A percentile compares a stretch with the other conserved stretches of the same genome.
Conservation (phyloP, 2,329 filamentous ascomycete species). For the Talaromyces sp. region DNA sequence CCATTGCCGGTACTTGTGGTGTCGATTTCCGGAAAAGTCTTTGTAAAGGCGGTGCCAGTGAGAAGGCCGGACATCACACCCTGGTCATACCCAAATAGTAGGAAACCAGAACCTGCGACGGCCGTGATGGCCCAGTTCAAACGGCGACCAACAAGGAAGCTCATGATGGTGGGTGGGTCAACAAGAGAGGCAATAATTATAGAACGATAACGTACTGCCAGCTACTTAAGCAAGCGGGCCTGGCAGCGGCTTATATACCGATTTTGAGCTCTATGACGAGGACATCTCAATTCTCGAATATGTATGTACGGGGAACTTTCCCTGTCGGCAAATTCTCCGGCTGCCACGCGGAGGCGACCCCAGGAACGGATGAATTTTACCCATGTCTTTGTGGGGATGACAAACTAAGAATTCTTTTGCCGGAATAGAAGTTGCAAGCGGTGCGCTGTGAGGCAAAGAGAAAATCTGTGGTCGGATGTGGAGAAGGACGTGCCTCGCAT, state of each 20-base stretch:
- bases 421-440: neutral
- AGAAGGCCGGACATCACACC: neutral
- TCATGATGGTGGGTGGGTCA: neutral
- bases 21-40: neutral
- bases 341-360: neutral
- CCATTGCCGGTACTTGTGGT: neutral
- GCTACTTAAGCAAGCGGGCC: neutral
- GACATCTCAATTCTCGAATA: neutral
- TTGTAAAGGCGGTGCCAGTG: neutral
- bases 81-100: neutral
- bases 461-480: neutral
- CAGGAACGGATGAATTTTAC: neutral
- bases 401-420: neutral
- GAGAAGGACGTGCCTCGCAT: neutral
- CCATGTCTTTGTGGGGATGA: neutral
- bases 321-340: neutral
- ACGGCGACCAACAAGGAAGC: neutral
- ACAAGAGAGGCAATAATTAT: neutral
- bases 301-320: neutral
- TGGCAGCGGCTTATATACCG: neutral
- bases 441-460: neutral
- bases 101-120: neutral
- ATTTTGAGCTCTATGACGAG: neutral
- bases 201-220: neutral
- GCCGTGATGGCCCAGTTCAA: constrained; percentile 4